Evolutionary conservation across 768 basidiomycete genomes (phyloP).

Genomic region (Psilocybe tampanensis): DNA sequence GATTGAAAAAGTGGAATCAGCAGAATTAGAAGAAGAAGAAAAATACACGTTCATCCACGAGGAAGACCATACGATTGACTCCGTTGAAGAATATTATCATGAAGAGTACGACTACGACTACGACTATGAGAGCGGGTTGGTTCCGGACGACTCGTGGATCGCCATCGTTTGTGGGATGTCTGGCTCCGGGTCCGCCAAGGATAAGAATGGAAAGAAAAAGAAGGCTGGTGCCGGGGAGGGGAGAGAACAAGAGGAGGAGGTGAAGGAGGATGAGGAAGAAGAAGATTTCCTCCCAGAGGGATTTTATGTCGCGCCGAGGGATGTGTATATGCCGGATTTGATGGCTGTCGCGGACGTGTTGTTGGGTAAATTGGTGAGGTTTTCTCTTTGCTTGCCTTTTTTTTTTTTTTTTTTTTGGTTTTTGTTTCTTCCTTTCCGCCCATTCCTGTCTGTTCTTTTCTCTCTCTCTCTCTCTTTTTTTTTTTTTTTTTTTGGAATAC

Average conservation of each 20-base stretch:
- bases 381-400: background rate
- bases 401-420: background rate
- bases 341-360: slow-evolving; percentile 74
- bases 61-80: background rate
- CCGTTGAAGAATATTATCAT: background rate
- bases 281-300: slow-evolving; percentile 63
- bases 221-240: slow-evolving; percentile 9
- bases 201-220: slow-evolving; percentile 51
- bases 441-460: background rate
- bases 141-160: slow-evolving; percentile 71
- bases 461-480: background rate
- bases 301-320: slow-evolving; percentile 75
- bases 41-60: too few relatives aligned
- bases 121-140: too few relatives aligned
- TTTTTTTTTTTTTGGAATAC: too few relatives aligned
- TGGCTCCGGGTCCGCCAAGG: too few relatives aligned
- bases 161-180: slow-evolving; percentile 79
- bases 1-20: too few relatives aligned
- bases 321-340: slow-evolving; percentile 84
- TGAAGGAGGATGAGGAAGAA: slow-evolving; percentile 17
- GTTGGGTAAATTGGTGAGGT: slow-evolving; percentile 72
- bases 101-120: too few relatives aligned
- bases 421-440: background rate
- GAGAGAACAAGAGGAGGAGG: background rate
- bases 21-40: too few relatives aligned